Base-by-base conservation (phyloP, 2,329 filamentous ascomycete genomes). In the Neobulgaria alba region DNA sequence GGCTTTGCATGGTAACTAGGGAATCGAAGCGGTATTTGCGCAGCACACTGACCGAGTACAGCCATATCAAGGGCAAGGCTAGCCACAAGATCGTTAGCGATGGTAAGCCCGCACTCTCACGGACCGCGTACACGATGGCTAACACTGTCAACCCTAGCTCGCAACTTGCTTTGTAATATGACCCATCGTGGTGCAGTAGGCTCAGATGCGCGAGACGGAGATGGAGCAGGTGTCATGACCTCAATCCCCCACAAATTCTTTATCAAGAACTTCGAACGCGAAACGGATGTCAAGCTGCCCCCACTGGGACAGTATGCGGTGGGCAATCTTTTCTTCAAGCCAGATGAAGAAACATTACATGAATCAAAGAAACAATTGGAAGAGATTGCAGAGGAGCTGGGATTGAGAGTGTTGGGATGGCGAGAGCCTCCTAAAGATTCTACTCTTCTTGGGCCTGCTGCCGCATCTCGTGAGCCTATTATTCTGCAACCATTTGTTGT, bases 81-180 rank as follows among this genome's bases (percentile, higher is more conserved):
- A 96, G 89, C 72, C 92, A 96, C 75, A 98, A 96, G 64, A 96
- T 96, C 60, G 84, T 96, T 50, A 95, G 85, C 67, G 90, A 96
- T 94, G 90, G 86, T 92, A 67, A 49, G 54, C 47, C 34, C 50
- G 23, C 49, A 42, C 29, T 39, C 31, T 30, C 32, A 38, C 39
- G 32, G 23, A 35, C 14, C 18, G 12, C 31, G 20, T 14, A n/a
- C 33, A 29, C 18, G 16, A 32, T 9, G 38, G 44, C 62, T 67
- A 53, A 70, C 61, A 44, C 48, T 42, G 32, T 35, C 10, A 29
- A 50, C 21, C 46, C 33, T 56, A 92, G 86, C 89, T 53, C 84
- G 86, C 53, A 94, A 89, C 67, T 74, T 98, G 48, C 80, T 98
- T 50, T 98, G 92, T 75, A 96, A 98, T 76, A 98, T 98, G 92